Base-by-base conservation (phyloP, 345 rosid genomes). In the Heritiera littoralis region DNA sequence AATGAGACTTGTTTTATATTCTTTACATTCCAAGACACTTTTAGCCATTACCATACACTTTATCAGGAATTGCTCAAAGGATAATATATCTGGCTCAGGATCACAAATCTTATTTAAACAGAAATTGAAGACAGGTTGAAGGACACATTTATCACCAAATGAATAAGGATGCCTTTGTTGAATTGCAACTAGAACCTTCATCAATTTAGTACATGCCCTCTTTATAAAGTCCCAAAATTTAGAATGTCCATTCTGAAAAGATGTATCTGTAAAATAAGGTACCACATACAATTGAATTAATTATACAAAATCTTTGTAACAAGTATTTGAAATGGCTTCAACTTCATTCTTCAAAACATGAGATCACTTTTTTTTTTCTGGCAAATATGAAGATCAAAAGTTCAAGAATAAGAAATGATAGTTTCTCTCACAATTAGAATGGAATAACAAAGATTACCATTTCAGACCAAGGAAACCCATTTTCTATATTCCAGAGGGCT, bases 21-120 rank as follows among this genome's bases (percentile, higher is more conserved):
- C 98, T 84, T 90, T 92, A 87, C 99, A 96, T 81, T 96, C 99
- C 79, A 94, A 83, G 32, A 96, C 81, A 85, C 90, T 76, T 84
- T 96, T 96, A 81, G 88, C 98, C 93, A 94, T 84, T 79, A 96
- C 94, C 99, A 96, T 96, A 84, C 99, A 96, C 84, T 96, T 96
- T 84, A 96, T 94, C 77, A 89, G 82, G 84, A 96, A 92, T 77
- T 90, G 87, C 85, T 92, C 94, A 81, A 90, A 96, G 40, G 91
- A 87, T 49, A 87, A 58, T 68, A 89, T 52, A 56, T 84, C 88
- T 55, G 89, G 87, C 78, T 88, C 92, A 48, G 95, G 97, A 75
- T 92, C 92, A 23, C 85, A 87, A 73, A 96, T 96, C 88, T 84
- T 94, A 86, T 84, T 92, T 87, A 96, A 88, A 87, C 97, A 96